Evolutionary conservation across 495 filamentous ascomycete species (phyloP), one percentile per base, ranked within the genome.

Genomic region (Aspergillus wentii): DNA sequence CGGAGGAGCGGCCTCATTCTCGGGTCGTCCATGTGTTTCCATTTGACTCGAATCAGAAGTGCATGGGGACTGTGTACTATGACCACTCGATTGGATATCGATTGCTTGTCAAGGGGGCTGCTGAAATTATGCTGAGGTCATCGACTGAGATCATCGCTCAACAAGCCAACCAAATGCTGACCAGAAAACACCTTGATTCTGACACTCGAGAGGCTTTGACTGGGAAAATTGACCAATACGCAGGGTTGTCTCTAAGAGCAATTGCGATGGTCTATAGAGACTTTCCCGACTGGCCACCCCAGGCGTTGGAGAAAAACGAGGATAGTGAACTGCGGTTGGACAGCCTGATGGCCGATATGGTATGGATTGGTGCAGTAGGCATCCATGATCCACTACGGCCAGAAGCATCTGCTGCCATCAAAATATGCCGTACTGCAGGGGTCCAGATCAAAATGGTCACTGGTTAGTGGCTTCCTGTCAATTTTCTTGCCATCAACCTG

Each of bases 381-480:
- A 84, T 84, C 35, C 78, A 84, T 44, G 80, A 84, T 47, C 80
- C 80, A 19, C 66, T 84, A 11, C 71, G 80, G 34, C 76, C 79
- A 2, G 88, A 87, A 45, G 88, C 94, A 15, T 71, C 76, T 10
- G 72, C 84, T 25, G 87, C 88, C 21, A 88, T 94, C 27, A 63
- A 64, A 35, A 72, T 74, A 45, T 90, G 86, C 51, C 80, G 86
- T 44, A 71, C 70, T 20, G 88, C 88, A 7, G 88, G 88, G 40
- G 86, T 92, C 8, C 65, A 85, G 35, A 83, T 91, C 36, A 85
- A 88, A 48, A 94, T 94, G 88, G 88, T 94, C 33, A 94, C 88
- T 6, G 66, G 88, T 18, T n/a, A n/a, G n/a, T n/a, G n/a, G n/a
- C n/a, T n/a, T n/a, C n/a, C n/a, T n/a, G n/a, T n/a, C n/a, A n/a